Base-by-base conservation (phyloP, 73 alveolate genomes). In the Urostyla sp. region DNA sequence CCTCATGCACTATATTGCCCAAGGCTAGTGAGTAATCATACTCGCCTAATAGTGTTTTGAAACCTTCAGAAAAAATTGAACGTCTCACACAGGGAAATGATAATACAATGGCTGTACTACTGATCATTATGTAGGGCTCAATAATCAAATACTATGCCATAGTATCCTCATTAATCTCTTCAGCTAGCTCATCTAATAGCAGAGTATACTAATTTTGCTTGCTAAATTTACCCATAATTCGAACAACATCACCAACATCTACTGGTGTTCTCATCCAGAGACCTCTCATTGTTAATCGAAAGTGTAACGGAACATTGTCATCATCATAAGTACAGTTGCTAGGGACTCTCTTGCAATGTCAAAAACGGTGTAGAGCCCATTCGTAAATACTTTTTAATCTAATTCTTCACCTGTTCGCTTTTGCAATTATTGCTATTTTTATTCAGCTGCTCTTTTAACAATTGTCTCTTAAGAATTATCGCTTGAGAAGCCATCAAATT, bases 1-100 rank as follows among this genome's bases (percentile, higher is more conserved):
- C 69, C 35, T 69, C 83, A 69, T 69, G 83, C 27, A 69, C 49
- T 43, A 69, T 69, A 27, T 69, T 69, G 1, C 83, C 83, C 13
- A 69, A 23, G 6, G 49, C 83, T 6, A 69, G 23, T 2, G 83
- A 69, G 53, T 69, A 69, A 23, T 43, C 67, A 28, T n/a, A 69
- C 10, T 69, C 83, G 11, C 69, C 61, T 16, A 45, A 2, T 21
- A 23, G 45, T 0, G 67, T 45, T 46, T 69, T 69, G 32, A 69
- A 69, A n/a, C 49, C 30, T 34, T 69, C 83, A 24, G 69, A 38
- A 46, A 69, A 69, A 0, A 69, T 69, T 0, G 69, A 45, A n/a
- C 69, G 45, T 28, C 83, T 69, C 54, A 46, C 69, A 46, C 83
- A 69, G 8, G 83, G 83, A 36, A 69, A 69, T 31, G 72, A 48